Base-by-base conservation (phyloP, 2,329 filamentous ascomycete genomes). In the Botrytis deweyae region DNA sequence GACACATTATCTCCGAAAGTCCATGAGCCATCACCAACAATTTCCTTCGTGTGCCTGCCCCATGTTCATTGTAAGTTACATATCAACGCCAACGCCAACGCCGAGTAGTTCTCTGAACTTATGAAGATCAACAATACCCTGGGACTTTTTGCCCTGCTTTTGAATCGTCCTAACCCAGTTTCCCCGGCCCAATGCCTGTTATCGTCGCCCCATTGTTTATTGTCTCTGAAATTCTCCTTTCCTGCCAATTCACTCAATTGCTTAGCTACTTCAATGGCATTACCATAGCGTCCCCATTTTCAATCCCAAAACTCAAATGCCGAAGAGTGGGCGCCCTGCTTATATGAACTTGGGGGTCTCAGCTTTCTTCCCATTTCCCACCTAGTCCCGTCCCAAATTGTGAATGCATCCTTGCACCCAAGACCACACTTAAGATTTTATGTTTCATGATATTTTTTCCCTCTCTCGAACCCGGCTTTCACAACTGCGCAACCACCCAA, bases 261-360 rank as follows among this genome's bases (percentile, higher is more conserved):
- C 49, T 58, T 22, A 40, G 18, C 38, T 69, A 22, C 25, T 29
- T 58, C n/a, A 5, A 69, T 58, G 38, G 66, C 38, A 55, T 55
- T 12, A 36, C 16, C 16, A 42, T 42, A 55, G 65, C 33, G 33
- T 42, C 46, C 36, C 33, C 46, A 55, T 68, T 55, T 36, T 40
- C 22, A 63, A 40, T 38, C n/a, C 42, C n/a, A 36, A 65, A 14
- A 9, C 33, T 29, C 66, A 69, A 59, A 59, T 69, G 52, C 66
- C 49, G 66, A 58, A 68, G 49, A 69, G 66, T 68, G 46, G 38
- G 49, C 49, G 66, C 66, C 38, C 49, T 68, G 66, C 49, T 68
- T 14, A 58, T 29, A 44, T 58, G 66, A 68, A 68, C 18, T 10
- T 58, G 66, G 38, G 49, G 66, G 66, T 40, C 66, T 69, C 49